A percentile compares a stretch with the other conserved stretches of the same genome.
Conservation (phyloP, 768 basidiomycete genomes). For the Amanita inopinata region DNA sequence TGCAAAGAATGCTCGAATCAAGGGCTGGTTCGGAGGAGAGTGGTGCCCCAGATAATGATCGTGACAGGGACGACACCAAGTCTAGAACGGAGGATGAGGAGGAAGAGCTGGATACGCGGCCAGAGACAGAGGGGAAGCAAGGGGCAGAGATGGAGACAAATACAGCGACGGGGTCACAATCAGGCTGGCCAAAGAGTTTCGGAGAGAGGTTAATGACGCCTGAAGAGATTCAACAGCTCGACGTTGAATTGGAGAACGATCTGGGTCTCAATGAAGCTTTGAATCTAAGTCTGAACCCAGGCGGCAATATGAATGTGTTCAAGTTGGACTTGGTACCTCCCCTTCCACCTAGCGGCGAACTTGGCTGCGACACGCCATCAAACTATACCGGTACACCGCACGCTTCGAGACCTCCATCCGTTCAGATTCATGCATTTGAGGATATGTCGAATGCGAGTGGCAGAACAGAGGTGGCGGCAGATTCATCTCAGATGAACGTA, state of each 20-base stretch:
- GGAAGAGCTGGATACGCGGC: slow-evolving; percentile 1
- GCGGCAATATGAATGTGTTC: slow-evolving; percentile 30
- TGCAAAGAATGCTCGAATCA: slow-evolving; percentile 3
- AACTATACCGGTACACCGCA: slow-evolving; percentile 26
- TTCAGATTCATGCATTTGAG: slow-evolving; percentile 13
- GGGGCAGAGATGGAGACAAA: not conserved
- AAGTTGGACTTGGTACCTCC: slow-evolving; percentile 26
- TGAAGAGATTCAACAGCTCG: slow-evolving; percentile 27
- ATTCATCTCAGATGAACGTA: not conserved
- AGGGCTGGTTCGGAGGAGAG: slow-evolving; percentile 13
- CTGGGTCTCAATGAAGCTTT: slow-evolving; percentile 28
- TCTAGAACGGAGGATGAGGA: slow-evolving; percentile 6
- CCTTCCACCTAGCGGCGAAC: slow-evolving; percentile 9
- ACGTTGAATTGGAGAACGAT: slow-evolving; percentile 27
- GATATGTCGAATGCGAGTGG: slow-evolving; percentile 13
- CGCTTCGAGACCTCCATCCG: slow-evolving; percentile 20
- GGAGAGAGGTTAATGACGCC: slow-evolving; percentile 13
- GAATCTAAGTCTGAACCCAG: slow-evolving; percentile 28
- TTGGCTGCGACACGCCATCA: slow-evolving; percentile 28
- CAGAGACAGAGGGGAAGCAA: not conserved
- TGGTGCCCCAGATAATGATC: slow-evolving; percentile 29
- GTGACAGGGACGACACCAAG: slow-evolving; percentile 2
- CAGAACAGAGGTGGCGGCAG: slow-evolving; percentile 6
- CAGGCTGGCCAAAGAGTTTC: slow-evolving; percentile 16
- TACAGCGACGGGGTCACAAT: slow-evolving; percentile 5